These are phyloP conservation scores for Cryptosporidium viatorum DNA, from an alignment of 169 alveolate species.

Conservation along the genomic window DNA sequence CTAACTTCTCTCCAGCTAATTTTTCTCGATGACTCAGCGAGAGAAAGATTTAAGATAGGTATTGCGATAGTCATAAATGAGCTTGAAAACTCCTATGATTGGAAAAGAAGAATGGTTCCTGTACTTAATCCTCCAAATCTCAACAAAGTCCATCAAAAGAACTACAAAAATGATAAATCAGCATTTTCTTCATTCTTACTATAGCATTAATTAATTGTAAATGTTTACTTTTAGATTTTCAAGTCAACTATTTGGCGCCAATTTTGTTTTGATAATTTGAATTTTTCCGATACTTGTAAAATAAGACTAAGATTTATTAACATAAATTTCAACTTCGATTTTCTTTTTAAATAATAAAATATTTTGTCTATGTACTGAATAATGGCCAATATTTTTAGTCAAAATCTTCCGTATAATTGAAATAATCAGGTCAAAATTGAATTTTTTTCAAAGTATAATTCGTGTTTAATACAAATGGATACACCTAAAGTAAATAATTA, in stretches of 20 bases:
- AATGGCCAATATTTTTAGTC: not conserved
- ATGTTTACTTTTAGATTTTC: not conserved
- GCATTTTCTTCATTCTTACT: not conserved
- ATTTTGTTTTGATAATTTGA: not conserved
- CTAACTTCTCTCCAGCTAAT: slow-evolving; percentile 46
- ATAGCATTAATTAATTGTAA: not conserved
- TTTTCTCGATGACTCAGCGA: slow-evolving; percentile 67
- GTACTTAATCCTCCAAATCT: slow-evolving; percentile 28
- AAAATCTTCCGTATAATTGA: not conserved
- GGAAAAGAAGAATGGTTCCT: slow-evolving; percentile 75
- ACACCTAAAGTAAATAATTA: not conserved
- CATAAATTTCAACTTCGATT: not conserved
- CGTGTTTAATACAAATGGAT: not conserved
- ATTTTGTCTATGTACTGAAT: not conserved
- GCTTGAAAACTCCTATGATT: slow-evolving; percentile 60
- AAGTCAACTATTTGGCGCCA: not conserved
- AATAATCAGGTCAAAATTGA: not conserved
- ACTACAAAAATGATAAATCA: slow-evolving; percentile 16
- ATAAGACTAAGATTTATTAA: not conserved
- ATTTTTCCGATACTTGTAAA: not conserved
- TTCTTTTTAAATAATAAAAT: not conserved
- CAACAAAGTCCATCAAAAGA: slow-evolving; percentile 7
- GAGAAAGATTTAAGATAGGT: slow-evolving; percentile 69
- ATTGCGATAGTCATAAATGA: slow-evolving; percentile 59
- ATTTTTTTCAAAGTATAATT: not conserved